Conservation (phyloP, 2,329 filamentous ascomycete species). For the Teratosphaeriaceae sp. region DNA sequence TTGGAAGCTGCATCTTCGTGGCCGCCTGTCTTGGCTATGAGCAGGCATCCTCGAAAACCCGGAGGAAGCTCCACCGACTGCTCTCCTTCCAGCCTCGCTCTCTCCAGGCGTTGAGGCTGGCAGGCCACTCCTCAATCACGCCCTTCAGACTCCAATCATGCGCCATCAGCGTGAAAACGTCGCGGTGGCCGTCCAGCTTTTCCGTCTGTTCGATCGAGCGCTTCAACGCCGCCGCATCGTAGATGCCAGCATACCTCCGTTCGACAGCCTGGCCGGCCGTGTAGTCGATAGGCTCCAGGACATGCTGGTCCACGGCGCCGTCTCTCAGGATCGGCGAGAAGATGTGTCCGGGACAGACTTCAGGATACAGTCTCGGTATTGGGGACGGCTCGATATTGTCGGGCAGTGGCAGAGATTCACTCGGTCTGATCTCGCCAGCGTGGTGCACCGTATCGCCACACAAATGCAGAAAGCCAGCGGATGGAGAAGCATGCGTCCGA, state of each 20-base stretch:
- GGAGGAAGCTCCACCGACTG: constrained; percentile 13
- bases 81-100: constrained; percentile 13
- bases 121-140: constrained; percentile 14
- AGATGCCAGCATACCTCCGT: constrained; percentile 10
- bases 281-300: constrained; percentile 9
- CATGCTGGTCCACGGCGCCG: constrained; percentile 4
- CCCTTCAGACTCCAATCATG: constrained; percentile 18
- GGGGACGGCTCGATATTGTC: constrained; percentile 10
- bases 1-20: neutral
- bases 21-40: neutral
- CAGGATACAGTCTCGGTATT: constrained; percentile 5
- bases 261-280: constrained; percentile 4
- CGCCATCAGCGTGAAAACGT: constrained; percentile 16
- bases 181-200: constrained; percentile 12
- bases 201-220: constrained; percentile 12
- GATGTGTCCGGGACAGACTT: constrained; percentile 35
- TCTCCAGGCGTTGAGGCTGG: constrained; percentile 12
- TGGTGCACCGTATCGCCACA: constrained; percentile 30
- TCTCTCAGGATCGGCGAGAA: constrained; percentile 9
- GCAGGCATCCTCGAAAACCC: constrained; percentile 7
- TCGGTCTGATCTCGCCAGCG: constrained; percentile 28
- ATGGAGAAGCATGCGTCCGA: constrained; percentile 27
- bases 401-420: constrained; percentile 31
- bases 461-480: constrained; percentile 30
- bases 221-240: constrained; percentile 9